phyloP scores from a whole-genome alignment of 2,329 filamentous ascomycete species.

The Tolypocladium pustulatum region DNA sequence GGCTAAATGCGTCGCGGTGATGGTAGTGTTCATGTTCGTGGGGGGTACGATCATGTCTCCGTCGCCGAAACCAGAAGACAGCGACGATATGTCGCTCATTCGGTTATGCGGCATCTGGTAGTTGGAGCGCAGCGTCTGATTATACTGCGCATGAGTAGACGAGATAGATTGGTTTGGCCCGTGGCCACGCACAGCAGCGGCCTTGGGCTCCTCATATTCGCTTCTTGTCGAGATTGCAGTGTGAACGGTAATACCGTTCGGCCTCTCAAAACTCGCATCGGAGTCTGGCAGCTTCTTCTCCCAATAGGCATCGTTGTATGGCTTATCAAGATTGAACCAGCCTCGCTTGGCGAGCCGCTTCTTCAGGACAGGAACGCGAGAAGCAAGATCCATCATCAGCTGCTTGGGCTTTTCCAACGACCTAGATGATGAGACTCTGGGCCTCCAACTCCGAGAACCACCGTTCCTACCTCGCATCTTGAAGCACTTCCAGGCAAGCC shows the following conservation, averaged over 20 bases:
- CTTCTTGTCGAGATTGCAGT: slow-evolving; percentile 5
- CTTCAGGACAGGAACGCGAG: slow-evolving; percentile 24
- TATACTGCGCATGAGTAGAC: slow-evolving; percentile 5
- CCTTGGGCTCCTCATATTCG: background rate
- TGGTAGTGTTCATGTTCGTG: slow-evolving; percentile 4
- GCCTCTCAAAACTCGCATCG: background rate
- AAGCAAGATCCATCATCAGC: slow-evolving; percentile 8
- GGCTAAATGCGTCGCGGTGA: slow-evolving; percentile 1
- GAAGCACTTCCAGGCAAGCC: slow-evolving; percentile 30
- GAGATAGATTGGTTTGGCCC: slow-evolving; percentile 3
- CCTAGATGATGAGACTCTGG: slow-evolving; percentile 1
- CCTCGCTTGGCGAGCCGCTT: slow-evolving; percentile 18
- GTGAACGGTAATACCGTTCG: slow-evolving; percentile 4
- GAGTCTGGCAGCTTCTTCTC: slow-evolving; percentile 3
- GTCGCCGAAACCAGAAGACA: slow-evolving; percentile 56
- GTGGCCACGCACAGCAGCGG: background rate
- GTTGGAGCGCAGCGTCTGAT: slow-evolving; percentile 5
- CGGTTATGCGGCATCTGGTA: slow-evolving; percentile 19
- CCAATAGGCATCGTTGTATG: slow-evolving; percentile 10
- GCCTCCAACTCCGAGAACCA: slow-evolving; percentile 20
- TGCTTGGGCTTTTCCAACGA: slow-evolving; percentile 1
- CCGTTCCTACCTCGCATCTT: slow-evolving; percentile 14
- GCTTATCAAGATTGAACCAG: slow-evolving; percentile 23
- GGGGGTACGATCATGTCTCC: slow-evolving; percentile 43
- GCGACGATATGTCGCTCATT: slow-evolving; percentile 43